phyloP scores from a whole-genome alignment of 139 green algal species.

The Trebouxia sp. region DNA sequence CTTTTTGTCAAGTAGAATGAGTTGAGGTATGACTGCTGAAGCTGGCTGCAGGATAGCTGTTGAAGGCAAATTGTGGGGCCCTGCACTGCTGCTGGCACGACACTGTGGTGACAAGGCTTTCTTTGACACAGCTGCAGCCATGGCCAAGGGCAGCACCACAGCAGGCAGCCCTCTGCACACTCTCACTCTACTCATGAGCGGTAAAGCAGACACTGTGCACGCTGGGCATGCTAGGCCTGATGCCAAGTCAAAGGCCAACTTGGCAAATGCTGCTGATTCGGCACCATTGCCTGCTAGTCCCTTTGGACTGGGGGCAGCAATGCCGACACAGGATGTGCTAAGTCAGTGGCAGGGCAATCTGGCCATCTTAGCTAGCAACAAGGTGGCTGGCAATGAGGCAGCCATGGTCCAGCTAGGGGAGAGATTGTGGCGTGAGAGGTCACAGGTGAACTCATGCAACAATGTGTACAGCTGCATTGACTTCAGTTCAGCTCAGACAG shows the following conservation, averaged over 20 bases:
- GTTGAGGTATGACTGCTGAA: neutral
- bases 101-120: conserved; percentile 38
- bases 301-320: conserved; percentile 15
- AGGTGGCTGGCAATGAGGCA: conserved; percentile 47
- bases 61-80: conserved; percentile 58
- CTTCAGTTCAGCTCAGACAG: neutral
- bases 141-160: conserved; percentile 42
- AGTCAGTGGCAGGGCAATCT: conserved; percentile 72
- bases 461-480: neutral
- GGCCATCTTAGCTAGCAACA: conserved; percentile 68
- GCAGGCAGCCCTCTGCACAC: conserved; percentile 68
- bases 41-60: conserved; percentile 38
- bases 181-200: conserved; percentile 62
- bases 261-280: neutral
- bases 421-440: conserved; percentile 48
- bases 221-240: conserved; percentile 1
- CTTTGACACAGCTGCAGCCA: conserved; percentile 36
- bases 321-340: conserved; percentile 41
- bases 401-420: conserved; percentile 71
- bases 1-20: too few species aligned
- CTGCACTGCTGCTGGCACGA: conserved; percentile 70
- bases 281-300: neutral
- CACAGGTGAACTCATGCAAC: conserved; percentile 39
- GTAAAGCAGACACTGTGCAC: conserved; percentile 45
- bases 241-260: neutral